Evolutionary conservation across 2,329 filamentous ascomycete species (phyloP).

Genomic region (Truncatella angustata): DNA sequence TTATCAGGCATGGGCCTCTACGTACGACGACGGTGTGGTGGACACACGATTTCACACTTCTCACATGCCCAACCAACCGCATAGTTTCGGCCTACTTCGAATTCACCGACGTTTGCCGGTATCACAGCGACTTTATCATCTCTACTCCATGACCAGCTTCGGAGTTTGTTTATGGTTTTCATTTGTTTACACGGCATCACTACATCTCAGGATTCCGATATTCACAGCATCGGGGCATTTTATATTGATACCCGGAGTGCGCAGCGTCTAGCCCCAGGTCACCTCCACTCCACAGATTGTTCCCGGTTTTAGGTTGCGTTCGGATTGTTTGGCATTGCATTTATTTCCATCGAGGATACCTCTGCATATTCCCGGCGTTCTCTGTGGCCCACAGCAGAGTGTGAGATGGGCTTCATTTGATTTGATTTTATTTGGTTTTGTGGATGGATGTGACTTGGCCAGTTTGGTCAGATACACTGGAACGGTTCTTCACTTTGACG

Average conservation of each 20-base stretch:
- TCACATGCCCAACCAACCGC: too few species aligned
- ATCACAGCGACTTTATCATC: neutral
- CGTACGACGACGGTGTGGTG: too few species aligned
- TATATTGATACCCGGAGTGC: conserved; percentile 34
- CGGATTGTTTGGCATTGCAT: conserved; percentile 13
- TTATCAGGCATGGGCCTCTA: conserved; percentile 25
- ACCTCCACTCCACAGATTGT: conserved; percentile 28
- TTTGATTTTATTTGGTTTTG: too few species aligned
- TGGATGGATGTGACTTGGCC: neutral
- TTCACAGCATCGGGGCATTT: conserved; percentile 27
- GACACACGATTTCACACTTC: too few species aligned
- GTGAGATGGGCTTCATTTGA: conserved; percentile 16
- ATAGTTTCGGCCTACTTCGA: too few species aligned
- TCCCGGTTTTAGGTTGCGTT: conserved; percentile 12
- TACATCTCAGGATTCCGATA: conserved; percentile 10
- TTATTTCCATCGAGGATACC: conserved; percentile 18
- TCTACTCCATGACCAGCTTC: conserved; percentile 13
- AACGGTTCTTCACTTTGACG: neutral
- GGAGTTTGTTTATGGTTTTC: conserved; percentile 11
- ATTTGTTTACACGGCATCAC: conserved; percentile 16
- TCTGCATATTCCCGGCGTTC: conserved; percentile 29
- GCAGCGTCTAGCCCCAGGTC: conserved; percentile 21
- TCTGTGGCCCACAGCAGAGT: conserved; percentile 20
- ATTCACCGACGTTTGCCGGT: too few species aligned
- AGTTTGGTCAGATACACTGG: neutral